Conservation (phyloP, 2,329 filamentous ascomycete genomes). For the Apiospora rasikravindrae region DNA sequence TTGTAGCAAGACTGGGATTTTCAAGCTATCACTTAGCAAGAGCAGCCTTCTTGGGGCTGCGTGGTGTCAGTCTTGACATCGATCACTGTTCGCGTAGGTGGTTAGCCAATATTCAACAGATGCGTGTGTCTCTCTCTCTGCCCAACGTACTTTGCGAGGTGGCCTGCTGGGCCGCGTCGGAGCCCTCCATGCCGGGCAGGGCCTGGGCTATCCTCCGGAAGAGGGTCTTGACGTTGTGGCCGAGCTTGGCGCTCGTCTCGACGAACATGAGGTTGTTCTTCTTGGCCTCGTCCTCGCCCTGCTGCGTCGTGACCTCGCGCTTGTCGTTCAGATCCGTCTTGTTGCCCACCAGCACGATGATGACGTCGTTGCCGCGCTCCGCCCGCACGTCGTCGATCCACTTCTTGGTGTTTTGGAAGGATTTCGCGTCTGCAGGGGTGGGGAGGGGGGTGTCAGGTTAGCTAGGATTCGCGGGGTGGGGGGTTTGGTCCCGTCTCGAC, state of each 20-base stretch:
- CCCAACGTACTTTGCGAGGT: constrained; percentile 74
- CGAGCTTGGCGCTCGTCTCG: constrained; percentile 96
- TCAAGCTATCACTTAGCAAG: constrained; percentile 55
- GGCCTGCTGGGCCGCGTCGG: constrained; percentile 75
- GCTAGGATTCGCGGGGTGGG: constrained; percentile 19
- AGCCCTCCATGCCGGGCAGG: constrained; percentile 94
- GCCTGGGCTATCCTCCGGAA: constrained; percentile 99
- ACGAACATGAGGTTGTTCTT: constrained; percentile 99
- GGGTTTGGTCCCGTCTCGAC: not conserved
- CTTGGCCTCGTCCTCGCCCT: constrained; percentile 97
- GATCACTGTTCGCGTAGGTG: constrained; percentile 69
- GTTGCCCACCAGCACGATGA: constrained; percentile 97
- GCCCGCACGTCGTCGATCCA: constrained; percentile 99
- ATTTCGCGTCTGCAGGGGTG: constrained; percentile 73
- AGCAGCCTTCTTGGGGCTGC: constrained; percentile 73
- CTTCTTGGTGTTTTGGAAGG: constrained; percentile 98
- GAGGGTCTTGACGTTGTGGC: constrained; percentile 96
- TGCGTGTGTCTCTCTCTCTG: not conserved
- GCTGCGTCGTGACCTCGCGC: constrained; percentile 92
- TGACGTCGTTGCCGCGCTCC: constrained; percentile 97
- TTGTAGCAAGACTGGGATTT: not conserved
- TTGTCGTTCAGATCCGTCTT: constrained; percentile 99
- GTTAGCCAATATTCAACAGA: not conserved
- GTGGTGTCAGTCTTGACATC: constrained; percentile 85
- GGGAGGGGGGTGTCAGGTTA: constrained; percentile 28